phyloP scores from a whole-genome alignment of 2,329 filamentous ascomycete species.

The Rhytidhysteron rufulum region DNA sequence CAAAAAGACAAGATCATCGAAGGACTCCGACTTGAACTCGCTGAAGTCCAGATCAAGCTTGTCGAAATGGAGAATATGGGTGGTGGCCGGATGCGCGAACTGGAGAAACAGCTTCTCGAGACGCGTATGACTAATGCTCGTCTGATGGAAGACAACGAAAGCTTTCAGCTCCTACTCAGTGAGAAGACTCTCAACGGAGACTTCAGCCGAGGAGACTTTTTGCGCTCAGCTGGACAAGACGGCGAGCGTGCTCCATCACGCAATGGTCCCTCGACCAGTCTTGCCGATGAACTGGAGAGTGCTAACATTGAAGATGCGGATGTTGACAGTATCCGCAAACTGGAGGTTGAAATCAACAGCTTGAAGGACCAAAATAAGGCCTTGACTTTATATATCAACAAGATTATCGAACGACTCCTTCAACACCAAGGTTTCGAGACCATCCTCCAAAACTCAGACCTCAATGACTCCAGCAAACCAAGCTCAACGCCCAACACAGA shows the following conservation, averaged over 20 bases:
- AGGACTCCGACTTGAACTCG: conserved; percentile 82
- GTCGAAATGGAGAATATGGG: conserved; percentile 92
- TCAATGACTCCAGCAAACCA: conserved; percentile 34
- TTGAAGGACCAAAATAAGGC: conserved; percentile 96
- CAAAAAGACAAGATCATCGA: conserved; percentile 98
- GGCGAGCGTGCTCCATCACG: conserved; percentile 30
- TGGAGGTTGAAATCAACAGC: conserved; percentile 74
- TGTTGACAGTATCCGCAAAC: conserved; percentile 50
- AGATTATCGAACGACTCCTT: conserved; percentile 92
- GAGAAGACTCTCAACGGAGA: conserved; percentile 96
- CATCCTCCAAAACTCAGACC: conserved; percentile 77
- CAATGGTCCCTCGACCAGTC: conserved; percentile 32
- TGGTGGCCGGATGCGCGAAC: conserved; percentile 78
- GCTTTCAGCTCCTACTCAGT: conserved; percentile 89
- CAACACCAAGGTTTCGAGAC: conserved; percentile 94
- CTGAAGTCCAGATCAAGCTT: conserved; percentile 91
- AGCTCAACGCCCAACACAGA: conserved; percentile 53
- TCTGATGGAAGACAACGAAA: conserved; percentile 97
- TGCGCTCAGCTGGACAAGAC: conserved; percentile 48
- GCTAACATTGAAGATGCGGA: conserved; percentile 54
- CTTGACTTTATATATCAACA: conserved; percentile 95
- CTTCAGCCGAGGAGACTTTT: conserved; percentile 77
- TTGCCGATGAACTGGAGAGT: conserved; percentile 82
- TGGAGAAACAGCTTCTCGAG: conserved; percentile 88
- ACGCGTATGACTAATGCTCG: conserved; percentile 93